phyloP scores from a whole-genome alignment of 805 yeast species.

The Starmera quercuum region DNA sequence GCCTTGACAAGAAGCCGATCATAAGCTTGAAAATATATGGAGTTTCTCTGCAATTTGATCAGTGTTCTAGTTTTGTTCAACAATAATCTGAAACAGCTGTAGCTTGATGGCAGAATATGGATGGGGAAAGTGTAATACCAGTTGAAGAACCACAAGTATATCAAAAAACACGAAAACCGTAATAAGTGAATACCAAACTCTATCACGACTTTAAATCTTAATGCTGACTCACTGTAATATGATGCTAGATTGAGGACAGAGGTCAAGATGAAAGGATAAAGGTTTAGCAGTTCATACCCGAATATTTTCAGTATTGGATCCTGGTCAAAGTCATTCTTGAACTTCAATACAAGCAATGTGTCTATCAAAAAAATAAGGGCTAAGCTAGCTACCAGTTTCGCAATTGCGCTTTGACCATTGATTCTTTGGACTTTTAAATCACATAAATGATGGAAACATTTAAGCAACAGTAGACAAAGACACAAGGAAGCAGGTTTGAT shows the following conservation, averaged over 20 bases:
- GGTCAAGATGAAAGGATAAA: conserved; percentile 9
- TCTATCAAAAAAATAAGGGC: conserved; percentile 3
- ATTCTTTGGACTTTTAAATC: conserved; percentile 6
- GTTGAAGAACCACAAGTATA: conserved; percentile 10
- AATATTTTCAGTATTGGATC: conserved; percentile 4
- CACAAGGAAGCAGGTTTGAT: conserved; percentile 8
- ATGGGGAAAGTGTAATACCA: conserved; percentile 6
- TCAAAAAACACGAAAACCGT: conserved; percentile 7
- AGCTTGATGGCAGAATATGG: conserved; percentile 12
- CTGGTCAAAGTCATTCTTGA: background rate
- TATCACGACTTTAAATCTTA: conserved; percentile 1
- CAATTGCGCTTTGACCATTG: background rate
- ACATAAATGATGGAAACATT: conserved; percentile 15
- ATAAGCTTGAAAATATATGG: conserved; percentile 4
- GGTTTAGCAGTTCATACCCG: conserved; percentile 13
- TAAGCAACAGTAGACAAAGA: conserved; percentile 7
- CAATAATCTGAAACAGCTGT: conserved; percentile 14
- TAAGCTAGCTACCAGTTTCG: conserved; percentile 1
- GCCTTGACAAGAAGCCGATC: background rate
- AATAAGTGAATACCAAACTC: conserved; percentile 8
- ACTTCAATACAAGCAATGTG: conserved; percentile 1
- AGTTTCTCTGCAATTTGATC: conserved; percentile 7
- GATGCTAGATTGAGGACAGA: conserved; percentile 6
- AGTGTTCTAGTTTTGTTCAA: conserved; percentile 11
- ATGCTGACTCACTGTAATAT: background rate